phyloP scores from a whole-genome alignment of 495 filamentous ascomycete species.

The Lepraria neglecta region DNA sequence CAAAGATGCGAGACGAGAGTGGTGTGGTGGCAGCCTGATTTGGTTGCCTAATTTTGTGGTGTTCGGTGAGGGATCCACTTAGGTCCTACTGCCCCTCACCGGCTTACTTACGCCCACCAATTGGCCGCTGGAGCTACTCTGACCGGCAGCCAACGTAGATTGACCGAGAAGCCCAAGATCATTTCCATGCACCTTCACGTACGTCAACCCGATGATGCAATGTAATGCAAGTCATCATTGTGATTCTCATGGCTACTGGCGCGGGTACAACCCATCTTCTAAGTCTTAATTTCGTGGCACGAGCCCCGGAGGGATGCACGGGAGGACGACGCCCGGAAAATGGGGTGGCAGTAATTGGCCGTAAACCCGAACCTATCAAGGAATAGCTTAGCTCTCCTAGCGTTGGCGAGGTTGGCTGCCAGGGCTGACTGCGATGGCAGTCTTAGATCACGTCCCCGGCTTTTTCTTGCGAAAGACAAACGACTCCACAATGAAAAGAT shows the following conservation, averaged over 20 bases:
- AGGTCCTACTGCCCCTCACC: too few species aligned
- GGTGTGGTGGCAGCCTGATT: constrained; percentile 5
- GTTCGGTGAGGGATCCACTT: constrained; percentile 7
- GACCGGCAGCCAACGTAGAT: not conserved
- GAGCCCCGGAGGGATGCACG: not conserved
- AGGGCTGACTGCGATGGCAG: not conserved
- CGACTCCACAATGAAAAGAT: too few species aligned
- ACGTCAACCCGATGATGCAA: not conserved
- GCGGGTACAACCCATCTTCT: not conserved
- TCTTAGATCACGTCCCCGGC: not conserved
- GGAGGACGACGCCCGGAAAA: not conserved
- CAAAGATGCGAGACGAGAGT: not conserved
- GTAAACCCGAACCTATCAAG: not conserved
- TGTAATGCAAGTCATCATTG: not conserved
- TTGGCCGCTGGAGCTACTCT: not conserved
- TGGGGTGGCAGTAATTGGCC: too few species aligned
- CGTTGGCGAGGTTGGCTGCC: not conserved
- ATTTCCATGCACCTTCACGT: not conserved
- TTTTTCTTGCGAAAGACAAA: too few species aligned
- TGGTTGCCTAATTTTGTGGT: not conserved
- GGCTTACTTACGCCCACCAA: not conserved
- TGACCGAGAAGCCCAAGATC: not conserved
- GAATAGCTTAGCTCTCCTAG: not conserved
- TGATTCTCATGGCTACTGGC: not conserved
- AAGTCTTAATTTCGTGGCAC: not conserved